Conservation (phyloP, 2,329 filamentous ascomycete species). For the Daldinia sp. region DNA sequence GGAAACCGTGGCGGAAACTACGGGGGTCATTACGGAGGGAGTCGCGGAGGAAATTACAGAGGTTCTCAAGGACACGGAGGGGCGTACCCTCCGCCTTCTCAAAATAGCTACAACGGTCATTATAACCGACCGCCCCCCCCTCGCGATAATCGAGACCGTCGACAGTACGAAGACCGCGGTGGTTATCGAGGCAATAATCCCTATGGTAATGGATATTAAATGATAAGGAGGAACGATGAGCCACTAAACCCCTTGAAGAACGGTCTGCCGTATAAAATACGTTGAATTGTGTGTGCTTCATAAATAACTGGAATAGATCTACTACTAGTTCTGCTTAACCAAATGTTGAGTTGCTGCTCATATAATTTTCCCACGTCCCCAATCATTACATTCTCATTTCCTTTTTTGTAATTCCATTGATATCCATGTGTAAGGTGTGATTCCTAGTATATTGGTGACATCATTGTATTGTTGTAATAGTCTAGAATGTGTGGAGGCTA, state of each 20-base stretch:
- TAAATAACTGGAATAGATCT: not conserved
- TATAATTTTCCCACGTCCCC: not conserved
- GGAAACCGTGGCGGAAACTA: slow-evolving; percentile 36
- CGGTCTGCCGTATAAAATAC: not conserved
- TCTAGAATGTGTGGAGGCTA: too few relatives aligned
- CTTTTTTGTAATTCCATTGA: not conserved
- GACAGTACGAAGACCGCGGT: slow-evolving; percentile 40
- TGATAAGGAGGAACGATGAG: slow-evolving; percentile 1
- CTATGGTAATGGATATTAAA: slow-evolving; percentile 23
- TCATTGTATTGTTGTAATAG: too few relatives aligned
- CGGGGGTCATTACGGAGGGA: slow-evolving; percentile 37
- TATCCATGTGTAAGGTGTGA: not conserved
- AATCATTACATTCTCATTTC: not conserved
- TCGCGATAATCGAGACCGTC: slow-evolving; percentile 38
- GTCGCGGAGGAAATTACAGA: not conserved
- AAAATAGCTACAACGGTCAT: slow-evolving; percentile 39
- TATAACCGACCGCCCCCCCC: slow-evolving; percentile 39
- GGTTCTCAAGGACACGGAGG: slow-evolving; percentile 40
- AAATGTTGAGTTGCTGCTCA: not conserved
- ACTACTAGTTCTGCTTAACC: not conserved
- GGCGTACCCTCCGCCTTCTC: slow-evolving; percentile 33
- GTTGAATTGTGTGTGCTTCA: not conserved
- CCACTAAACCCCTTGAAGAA: not conserved
- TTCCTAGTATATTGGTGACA: too few relatives aligned
- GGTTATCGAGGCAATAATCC: slow-evolving; percentile 38